These are phyloP conservation scores for Stachybotrys chartarum DNA, from an alignment of 2,329 filamentous ascomycete genomes.

Conservation along the genomic window DNA sequence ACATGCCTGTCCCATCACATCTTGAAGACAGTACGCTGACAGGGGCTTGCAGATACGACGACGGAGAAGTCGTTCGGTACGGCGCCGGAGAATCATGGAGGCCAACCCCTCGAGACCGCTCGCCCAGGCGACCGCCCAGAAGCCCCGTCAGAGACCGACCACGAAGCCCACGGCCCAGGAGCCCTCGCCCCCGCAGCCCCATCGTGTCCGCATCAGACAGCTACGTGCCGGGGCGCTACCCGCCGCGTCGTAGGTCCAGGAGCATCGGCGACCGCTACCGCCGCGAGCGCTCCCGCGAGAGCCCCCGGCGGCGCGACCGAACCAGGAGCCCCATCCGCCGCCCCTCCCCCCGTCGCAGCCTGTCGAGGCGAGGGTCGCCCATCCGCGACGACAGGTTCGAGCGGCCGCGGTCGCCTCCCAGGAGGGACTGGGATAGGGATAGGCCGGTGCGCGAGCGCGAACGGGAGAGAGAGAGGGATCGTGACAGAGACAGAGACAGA, in stretches of 20 bases:
- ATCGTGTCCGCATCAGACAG: slow-evolving; percentile 33
- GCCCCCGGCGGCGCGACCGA: slow-evolving; percentile 27
- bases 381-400: slow-evolving; percentile 29
- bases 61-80: slow-evolving; percentile 55
- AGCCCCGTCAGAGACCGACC: slow-evolving; percentile 23
- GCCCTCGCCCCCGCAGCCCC: slow-evolving; percentile 29
- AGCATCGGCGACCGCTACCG: slow-evolving; percentile 34
- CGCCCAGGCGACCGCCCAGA: slow-evolving; percentile 27
- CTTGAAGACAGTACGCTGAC: background rate
- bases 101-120: slow-evolving; percentile 46
- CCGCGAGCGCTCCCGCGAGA: slow-evolving; percentile 33
- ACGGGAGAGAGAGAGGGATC: slow-evolving; percentile 18
- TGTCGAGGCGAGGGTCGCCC: slow-evolving; percentile 27
- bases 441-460: slow-evolving; percentile 19
- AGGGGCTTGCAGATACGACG: slow-evolving; percentile 41
- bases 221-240: slow-evolving; percentile 38
- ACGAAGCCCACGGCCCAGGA: slow-evolving; percentile 30
- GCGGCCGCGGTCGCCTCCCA: slow-evolving; percentile 27
- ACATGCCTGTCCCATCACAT: background rate
- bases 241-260: slow-evolving; percentile 32
- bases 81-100: slow-evolving; percentile 56
- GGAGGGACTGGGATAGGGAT: slow-evolving; percentile 22
- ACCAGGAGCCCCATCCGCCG: slow-evolving; percentile 25
- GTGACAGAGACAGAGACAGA: slow-evolving; percentile 17
- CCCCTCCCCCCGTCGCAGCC: slow-evolving; percentile 30